phyloP scores from a whole-genome alignment of 768 basidiomycete genomes.

The Dentipellis sp. region DNA sequence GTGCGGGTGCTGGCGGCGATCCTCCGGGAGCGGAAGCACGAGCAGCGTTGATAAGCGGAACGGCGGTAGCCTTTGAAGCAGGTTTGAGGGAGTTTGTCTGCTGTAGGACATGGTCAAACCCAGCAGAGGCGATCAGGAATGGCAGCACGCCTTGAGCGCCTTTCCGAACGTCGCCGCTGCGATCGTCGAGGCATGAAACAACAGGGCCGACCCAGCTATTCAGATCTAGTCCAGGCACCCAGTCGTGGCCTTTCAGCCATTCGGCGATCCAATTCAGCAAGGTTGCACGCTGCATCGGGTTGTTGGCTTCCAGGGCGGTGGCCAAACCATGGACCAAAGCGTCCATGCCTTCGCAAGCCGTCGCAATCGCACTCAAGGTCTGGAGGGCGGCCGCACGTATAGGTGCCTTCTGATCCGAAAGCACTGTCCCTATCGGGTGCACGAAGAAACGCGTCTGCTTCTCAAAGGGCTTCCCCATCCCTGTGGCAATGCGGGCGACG shows the following conservation, averaged over 20 bases:
- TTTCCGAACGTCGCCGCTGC: slow-evolving; percentile 87
- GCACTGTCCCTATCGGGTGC: slow-evolving; percentile 68
- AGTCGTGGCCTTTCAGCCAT: slow-evolving; percentile 62
- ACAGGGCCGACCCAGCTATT: slow-evolving; percentile 54
- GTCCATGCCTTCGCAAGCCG: slow-evolving; percentile 79
- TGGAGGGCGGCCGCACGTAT: slow-evolving; percentile 72
- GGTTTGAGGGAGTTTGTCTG: slow-evolving; percentile 85
- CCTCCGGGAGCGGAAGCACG: slow-evolving; percentile 23
- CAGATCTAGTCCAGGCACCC: slow-evolving; percentile 53
- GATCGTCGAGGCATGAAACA: slow-evolving; percentile 81
- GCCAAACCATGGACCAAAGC: slow-evolving; percentile 70
- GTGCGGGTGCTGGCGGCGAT: slow-evolving; percentile 17
- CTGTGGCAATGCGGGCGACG: slow-evolving; percentile 79
- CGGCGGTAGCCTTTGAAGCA: slow-evolving; percentile 75
- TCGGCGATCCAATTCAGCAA: slow-evolving; percentile 74
- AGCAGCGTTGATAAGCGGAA: slow-evolving; percentile 85
- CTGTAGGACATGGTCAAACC: slow-evolving; percentile 80
- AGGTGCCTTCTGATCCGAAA: slow-evolving; percentile 88
- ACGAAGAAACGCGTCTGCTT: slow-evolving; percentile 75
- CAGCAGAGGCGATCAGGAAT: slow-evolving; percentile 58
- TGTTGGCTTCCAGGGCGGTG: slow-evolving; percentile 73
- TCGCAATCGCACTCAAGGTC: slow-evolving; percentile 75
- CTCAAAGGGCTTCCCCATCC: slow-evolving; percentile 95
- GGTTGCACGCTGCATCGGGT: slow-evolving; percentile 79
- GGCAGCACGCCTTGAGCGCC: slow-evolving; percentile 79